phyloP scores from a whole-genome alignment of 148 eudicot species.

The Vaccinium myrtillus region DNA sequence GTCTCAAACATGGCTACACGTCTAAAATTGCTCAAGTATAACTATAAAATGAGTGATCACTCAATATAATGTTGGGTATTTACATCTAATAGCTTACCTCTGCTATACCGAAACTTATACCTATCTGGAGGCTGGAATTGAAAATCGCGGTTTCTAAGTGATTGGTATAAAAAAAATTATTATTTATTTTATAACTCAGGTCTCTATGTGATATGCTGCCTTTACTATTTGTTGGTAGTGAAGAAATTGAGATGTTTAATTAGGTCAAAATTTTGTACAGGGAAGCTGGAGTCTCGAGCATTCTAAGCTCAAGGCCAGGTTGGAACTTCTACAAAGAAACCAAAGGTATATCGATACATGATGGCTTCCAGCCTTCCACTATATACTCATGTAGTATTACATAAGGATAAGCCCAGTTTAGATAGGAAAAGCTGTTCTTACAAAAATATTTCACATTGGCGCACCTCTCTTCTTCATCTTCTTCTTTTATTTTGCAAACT shows the following conservation, averaged over 20 bases:
- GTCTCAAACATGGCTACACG: too few relatives aligned
- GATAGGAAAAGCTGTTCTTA: neutral
- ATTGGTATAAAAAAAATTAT: too few relatives aligned
- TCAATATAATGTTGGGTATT: too few relatives aligned
- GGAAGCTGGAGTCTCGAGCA: slow-evolving; percentile 73
- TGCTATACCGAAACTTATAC: too few relatives aligned
- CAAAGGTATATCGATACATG: slow-evolving; percentile 34
- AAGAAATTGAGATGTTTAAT: neutral
- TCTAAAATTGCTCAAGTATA: too few relatives aligned
- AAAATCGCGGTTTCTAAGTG: too few relatives aligned
- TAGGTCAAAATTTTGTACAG: slow-evolving; percentile 22
- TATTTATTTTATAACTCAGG: too few relatives aligned
- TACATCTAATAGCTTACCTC: too few relatives aligned
- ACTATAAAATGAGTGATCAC: too few relatives aligned
- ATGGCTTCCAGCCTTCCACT: neutral
- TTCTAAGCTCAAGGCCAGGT: slow-evolving; percentile 77
- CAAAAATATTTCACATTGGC: neutral
- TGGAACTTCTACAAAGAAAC: slow-evolving; percentile 69
- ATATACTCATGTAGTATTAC: neutral
- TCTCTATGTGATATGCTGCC: too few relatives aligned
- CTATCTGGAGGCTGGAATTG: too few relatives aligned
- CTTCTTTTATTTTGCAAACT: neutral
- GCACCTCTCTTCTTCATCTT: neutral
- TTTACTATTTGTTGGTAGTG: neutral
- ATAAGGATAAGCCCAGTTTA: neutral